A percentile compares a stretch with the other conserved stretches of the same genome.
Evolutionary conservation across 2,329 filamentous ascomycete genomes (phyloP).

Genomic region (Ophiostoma perfectum): DNA sequence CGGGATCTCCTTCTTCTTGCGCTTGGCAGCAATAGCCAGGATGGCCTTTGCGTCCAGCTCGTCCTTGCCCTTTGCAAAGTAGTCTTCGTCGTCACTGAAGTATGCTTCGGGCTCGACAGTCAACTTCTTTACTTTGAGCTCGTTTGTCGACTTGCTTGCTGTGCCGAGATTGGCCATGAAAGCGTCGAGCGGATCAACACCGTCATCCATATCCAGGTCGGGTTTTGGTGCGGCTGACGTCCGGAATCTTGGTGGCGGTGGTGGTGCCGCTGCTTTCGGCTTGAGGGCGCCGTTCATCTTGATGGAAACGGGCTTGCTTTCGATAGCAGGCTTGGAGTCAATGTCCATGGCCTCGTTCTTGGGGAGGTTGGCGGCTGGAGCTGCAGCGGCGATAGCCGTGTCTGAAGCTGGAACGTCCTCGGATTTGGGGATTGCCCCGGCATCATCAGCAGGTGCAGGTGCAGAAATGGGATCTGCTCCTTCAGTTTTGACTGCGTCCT

Average conservation of each 20-base stretch:
- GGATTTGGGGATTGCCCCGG: not conserved
- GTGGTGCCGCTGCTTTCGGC: not conserved
- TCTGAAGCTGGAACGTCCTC: constrained; percentile 24
- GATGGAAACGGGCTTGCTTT: constrained; percentile 28
- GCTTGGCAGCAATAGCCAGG: constrained; percentile 55
- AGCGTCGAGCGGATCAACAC: constrained; percentile 87
- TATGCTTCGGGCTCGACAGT: constrained; percentile 71
- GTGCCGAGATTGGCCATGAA: constrained; percentile 76
- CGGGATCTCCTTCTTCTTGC: constrained; percentile 95
- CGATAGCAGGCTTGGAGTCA: constrained; percentile 43
- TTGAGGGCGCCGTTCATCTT: constrained; percentile 13
- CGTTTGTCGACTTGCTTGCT: constrained; percentile 33
- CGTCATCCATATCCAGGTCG: constrained; percentile 59
- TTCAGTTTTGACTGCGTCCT: constrained; percentile 24
- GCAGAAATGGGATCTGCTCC: constrained; percentile 20
- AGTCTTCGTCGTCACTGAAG: constrained; percentile 83
- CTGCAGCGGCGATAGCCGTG: constrained; percentile 16
- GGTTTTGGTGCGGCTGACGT: constrained; percentile 45
- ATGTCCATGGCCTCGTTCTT: constrained; percentile 50
- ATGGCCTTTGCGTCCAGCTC: constrained; percentile 45
- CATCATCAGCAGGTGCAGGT: constrained; percentile 21
- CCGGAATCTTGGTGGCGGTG: not conserved
- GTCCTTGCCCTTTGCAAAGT: constrained; percentile 47
- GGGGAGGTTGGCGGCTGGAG: constrained; percentile 24
- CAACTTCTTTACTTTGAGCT: constrained; percentile 40